Evolutionary conservation across 352 stramenopile species (phyloP), one percentile per base, ranked within the genome.

Genomic region (Globisporangium spiculum): DNA sequence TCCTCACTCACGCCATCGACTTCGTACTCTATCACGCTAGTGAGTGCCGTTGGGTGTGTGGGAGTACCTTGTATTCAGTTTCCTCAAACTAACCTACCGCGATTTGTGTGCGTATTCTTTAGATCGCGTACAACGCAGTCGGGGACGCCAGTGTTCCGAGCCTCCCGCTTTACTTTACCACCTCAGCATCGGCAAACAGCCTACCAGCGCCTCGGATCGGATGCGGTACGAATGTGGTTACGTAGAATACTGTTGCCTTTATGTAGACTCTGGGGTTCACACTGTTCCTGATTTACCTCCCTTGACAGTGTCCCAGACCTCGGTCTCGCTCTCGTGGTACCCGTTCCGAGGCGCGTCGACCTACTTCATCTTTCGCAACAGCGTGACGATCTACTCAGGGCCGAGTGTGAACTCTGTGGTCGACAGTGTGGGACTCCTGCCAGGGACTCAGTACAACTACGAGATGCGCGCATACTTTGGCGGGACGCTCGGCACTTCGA

Each of bases 271-370:
- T 4, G 20, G 0, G 52, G n/a, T 4, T 22, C 9, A 27, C 65
- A 30, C 12, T 58, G 22, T 34, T 56, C 2, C 1, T 60, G 18
- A n/a, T 7, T 24, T n/a, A 55, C 2, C n/a, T 38, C 1, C 22
- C 5, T 2, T 41, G 10, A 16, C 46, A 89, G 80, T 86, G 2
- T 86, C 78, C 0, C 60, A 62, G 26, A 22, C 52, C 9, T 62
- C 66, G 4, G 63, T 88, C 3, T 74, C 74, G 24, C 69, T 92
- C 6, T 38, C 68, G 0, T 92, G 83, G 84, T 73, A 72, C 65
- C 58, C 75, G 10, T 80, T 82, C 52, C 70, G 76, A 18, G 67
- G 67, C 8, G 80, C 75, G 16, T 74, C 71, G 3, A 44, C n/a
- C 1, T 92, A 91, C 50, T 55, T 71, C 10, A 12, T 92, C 7